Evolutionary conservation across 129 eudicot genomes (phyloP).

Genomic region (Oenanthe sinensis): DNA sequence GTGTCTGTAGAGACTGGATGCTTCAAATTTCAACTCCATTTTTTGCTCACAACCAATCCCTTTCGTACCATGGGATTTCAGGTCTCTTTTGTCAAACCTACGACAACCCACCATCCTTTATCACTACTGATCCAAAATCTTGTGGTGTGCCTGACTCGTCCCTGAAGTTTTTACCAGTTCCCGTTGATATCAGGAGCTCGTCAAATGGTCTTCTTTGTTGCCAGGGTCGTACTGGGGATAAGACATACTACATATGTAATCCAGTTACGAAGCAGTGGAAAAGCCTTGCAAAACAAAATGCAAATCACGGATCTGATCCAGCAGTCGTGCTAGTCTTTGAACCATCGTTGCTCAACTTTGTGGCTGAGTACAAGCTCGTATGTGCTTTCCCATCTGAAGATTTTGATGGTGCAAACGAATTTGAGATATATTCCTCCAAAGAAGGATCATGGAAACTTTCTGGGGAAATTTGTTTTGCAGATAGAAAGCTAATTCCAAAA

Average conservation of each 20-base stretch:
- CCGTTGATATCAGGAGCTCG: constrained; percentile 42
- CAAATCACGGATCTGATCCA: constrained; percentile 47
- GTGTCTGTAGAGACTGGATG: constrained; percentile 64
- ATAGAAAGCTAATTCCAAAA: constrained; percentile 15
- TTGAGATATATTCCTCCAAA: constrained; percentile 49
- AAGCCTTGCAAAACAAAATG: constrained; percentile 41
- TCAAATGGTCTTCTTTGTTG: constrained; percentile 65
- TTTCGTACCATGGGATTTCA: constrained; percentile 22
- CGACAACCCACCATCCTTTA: constrained; percentile 27
- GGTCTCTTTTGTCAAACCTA: constrained; percentile 43
- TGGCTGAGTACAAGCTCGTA: constrained; percentile 44
- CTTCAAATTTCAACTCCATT: constrained; percentile 50
- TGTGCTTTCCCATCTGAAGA: constrained; percentile 55
- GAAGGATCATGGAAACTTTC: constrained; percentile 45
- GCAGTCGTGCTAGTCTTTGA: constrained; percentile 45
- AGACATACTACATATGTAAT: constrained; percentile 53
- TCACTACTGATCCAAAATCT: constrained; percentile 37
- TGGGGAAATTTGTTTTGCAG: constrained; percentile 43
- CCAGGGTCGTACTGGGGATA: constrained; percentile 32
- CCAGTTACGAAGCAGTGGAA: constrained; percentile 55
- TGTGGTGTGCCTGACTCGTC: constrained; percentile 59
- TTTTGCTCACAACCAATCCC: constrained; percentile 65
- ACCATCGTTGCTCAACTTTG: constrained; percentile 58
- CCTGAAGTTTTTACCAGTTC: constrained; percentile 52
- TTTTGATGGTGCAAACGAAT: constrained; percentile 52